A percentile compares a stretch with the other conserved stretches of the same genome.
These are phyloP conservation scores for Apiospora koreana DNA, from an alignment of 2,329 filamentous ascomycete genomes.

Conservation along the genomic window DNA sequence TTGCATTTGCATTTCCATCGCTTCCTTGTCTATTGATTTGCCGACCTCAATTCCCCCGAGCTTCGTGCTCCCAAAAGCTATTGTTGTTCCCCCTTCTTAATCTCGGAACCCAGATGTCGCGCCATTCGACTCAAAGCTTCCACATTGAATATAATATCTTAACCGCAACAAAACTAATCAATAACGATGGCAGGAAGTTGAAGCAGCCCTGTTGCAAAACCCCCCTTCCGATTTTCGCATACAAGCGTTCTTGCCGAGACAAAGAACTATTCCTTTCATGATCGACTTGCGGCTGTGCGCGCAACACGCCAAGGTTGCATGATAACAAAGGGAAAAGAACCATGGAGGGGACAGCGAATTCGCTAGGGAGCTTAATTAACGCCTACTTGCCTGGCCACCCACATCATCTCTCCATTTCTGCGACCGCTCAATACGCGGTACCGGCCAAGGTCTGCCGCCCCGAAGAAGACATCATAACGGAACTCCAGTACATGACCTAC, in stretches of 20 bases:
- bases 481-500: constrained; percentile 59
- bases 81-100: not conserved
- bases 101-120: not conserved
- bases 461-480: constrained; percentile 51
- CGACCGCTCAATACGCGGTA: constrained; percentile 49
- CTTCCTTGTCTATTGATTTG: not conserved
- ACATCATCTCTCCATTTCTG: constrained; percentile 53
- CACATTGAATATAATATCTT: not conserved
- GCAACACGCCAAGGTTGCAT: constrained; percentile 34
- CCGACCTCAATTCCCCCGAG: not conserved
- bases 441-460: constrained; percentile 39
- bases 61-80: not conserved
- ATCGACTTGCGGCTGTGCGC: constrained; percentile 25
- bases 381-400: constrained; percentile 53
- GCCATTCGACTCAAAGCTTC: not conserved
- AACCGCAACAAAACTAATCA: not conserved
- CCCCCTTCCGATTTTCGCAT: not conserved
- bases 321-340: constrained; percentile 29
- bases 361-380: constrained; percentile 53
- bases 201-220: not conserved
- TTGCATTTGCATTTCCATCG: not conserved
- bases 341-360: constrained; percentile 62
- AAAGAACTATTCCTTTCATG: constrained; percentile 28
- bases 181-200: not conserved
- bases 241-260: constrained; percentile 13